Base-by-base conservation (phyloP, 108 stramenopile species). In the Schizochytrium sp. region DNA sequence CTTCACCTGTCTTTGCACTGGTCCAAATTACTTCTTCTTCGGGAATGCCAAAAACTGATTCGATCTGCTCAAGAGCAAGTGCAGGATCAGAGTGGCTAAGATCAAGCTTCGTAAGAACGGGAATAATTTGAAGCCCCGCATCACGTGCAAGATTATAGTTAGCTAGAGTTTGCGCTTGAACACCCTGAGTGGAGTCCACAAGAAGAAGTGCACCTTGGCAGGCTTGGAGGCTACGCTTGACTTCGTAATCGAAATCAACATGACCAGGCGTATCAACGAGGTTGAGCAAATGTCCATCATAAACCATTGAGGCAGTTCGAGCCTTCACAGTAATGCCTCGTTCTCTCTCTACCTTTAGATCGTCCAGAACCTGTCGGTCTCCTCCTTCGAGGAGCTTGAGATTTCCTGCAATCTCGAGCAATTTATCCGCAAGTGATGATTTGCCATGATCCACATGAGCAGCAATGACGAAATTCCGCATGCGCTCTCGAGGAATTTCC, bases 121-220 rank as follows among this genome's bases (percentile, higher is more conserved):
- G 98, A 72, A 99, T 97, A 72, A 99, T 97, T 89, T 98, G 97
- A 72, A 99, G 93, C 92, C 98, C 93, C 91, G 98, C 98, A 61
- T 98, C 98, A 59, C 98, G 93, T 4, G 99, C 99, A 61, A 98
- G 91, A 90, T 98, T 98, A 7, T 97, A 97, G 90, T 99, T 99
- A 46, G 99, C 98, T 47, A 99, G 91, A 5, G 99, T 99, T 87
- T 99, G 99, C 38, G 99, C 99, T 91, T 99, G 97, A 46, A 99
- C 98, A n/a, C 99, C 98, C 91, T 99, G 99, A 64, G 96, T 94
- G 5, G 97, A 96, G 94, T 99, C 99, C 4, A 99, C 99, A 2
- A 99, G 98, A 56, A 99, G 93, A 58, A 99, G 90, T 0, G 98
- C 98, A n/a, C 99, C 99, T 92, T 99, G 97, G 90, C 99, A 99